Percentiles rank a stretch among this genome's conserved stretches.
phyloP scores from a whole-genome alignment of 306 rosid genomes.

The Leucaena leucocephala region DNA sequence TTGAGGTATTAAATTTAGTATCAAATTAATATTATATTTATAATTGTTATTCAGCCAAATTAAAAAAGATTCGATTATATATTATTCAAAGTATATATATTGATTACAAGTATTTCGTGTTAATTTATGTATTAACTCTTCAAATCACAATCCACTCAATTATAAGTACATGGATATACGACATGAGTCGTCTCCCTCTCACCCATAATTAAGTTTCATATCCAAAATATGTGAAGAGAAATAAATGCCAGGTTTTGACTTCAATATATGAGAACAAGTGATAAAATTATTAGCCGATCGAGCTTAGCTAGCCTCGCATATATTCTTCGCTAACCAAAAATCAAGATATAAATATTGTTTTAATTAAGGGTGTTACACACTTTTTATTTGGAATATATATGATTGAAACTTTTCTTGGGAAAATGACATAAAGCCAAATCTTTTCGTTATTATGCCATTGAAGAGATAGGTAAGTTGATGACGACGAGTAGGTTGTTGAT shows the following conservation, averaged over 20 bases:
- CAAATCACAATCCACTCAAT: not conserved
- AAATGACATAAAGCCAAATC: conserved; percentile 67
- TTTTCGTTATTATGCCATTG: conserved; percentile 53
- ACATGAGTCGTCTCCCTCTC: not conserved
- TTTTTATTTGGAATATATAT: not conserved
- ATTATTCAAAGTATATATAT: not conserved
- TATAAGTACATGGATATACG: not conserved
- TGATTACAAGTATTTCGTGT: not conserved
- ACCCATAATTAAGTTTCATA: too few relatives aligned
- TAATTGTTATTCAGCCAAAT: too few relatives aligned
- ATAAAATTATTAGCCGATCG: too few relatives aligned
- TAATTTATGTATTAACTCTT: not conserved
- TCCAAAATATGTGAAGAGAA: too few relatives aligned
- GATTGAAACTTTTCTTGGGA: not conserved
- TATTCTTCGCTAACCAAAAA: not conserved
- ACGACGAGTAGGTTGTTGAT: conserved; percentile 1
- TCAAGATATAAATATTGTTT: not conserved
- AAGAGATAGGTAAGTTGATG: conserved; percentile 27
- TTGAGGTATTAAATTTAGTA: too few relatives aligned
- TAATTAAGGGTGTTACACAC: not conserved
- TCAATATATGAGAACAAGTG: not conserved
- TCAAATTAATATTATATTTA: too few relatives aligned
- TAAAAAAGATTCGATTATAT: too few relatives aligned
- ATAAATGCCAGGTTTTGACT: not conserved
- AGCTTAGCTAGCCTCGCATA: too few relatives aligned